Conservation (phyloP, 768 basidiomycete species). For the Tephrocybe sp. region DNA sequence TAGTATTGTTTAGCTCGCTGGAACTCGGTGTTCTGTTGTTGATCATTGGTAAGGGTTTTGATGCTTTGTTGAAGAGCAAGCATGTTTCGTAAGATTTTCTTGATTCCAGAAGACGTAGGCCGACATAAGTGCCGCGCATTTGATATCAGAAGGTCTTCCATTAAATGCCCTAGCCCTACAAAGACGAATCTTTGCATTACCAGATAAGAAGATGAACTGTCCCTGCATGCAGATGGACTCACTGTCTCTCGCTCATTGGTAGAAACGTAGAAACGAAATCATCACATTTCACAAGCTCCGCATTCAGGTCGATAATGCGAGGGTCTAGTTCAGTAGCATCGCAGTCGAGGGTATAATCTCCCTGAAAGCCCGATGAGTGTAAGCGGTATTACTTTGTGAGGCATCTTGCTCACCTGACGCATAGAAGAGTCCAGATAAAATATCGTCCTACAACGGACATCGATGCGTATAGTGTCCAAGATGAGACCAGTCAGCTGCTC, state of each 20-base stretch:
- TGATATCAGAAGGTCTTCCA: conserved; percentile 80
- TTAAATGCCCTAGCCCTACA: conserved; percentile 78
- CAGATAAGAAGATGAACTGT: conserved; percentile 5
- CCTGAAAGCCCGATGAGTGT: conserved; percentile 43
- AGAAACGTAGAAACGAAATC: conserved; percentile 65
- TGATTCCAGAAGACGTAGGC: conserved; percentile 75
- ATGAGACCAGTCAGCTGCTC: conserved; percentile 87
- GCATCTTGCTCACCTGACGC: conserved; percentile 54
- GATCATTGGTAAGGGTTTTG: conserved; percentile 68
- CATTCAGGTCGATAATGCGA: conserved; percentile 83
- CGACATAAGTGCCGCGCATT: conserved; percentile 69
- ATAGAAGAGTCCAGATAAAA: conserved; percentile 82
- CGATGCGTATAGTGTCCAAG: conserved; percentile 83
- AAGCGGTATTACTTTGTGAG: conserved; percentile 5
- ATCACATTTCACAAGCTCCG: conserved; percentile 74
- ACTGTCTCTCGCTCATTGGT: conserved; percentile 68
- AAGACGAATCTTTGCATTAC: conserved; percentile 71
- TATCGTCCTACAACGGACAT: conserved; percentile 82
- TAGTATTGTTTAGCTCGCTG: conserved; percentile 81
- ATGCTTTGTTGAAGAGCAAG: conserved; percentile 90
- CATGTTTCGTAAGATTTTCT: conserved; percentile 87
- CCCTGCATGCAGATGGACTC: too few relatives aligned
- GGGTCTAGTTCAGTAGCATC: conserved; percentile 93
- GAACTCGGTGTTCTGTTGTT: conserved; percentile 63
- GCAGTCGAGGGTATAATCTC: conserved; percentile 78